A percentile compares a stretch with the other conserved stretches of the same genome.
Conservation (phyloP, 1,284 basidiomycete species). For the Peniophora sp. region DNA sequence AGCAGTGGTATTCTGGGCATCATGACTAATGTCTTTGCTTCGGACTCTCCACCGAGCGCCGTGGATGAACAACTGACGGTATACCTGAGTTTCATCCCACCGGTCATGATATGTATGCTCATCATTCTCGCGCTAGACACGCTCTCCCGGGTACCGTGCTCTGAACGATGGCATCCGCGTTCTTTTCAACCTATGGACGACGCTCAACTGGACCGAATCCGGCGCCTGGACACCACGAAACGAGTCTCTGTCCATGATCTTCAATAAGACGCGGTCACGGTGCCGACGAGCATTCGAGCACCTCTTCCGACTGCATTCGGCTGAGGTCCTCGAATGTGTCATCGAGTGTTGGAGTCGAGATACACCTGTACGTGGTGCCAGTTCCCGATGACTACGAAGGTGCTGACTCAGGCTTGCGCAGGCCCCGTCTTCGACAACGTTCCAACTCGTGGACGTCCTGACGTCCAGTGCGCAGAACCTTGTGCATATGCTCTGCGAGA, state of each 20-base stretch:
- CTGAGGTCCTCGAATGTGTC: slow-evolving; percentile 77
- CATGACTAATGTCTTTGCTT: slow-evolving; percentile 73
- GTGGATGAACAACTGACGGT: slow-evolving; percentile 54
- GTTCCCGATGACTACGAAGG: slow-evolving; percentile 1
- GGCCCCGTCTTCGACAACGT: slow-evolving; percentile 41
- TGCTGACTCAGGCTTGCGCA: slow-evolving; percentile 10
- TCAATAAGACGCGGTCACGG: slow-evolving; percentile 54
- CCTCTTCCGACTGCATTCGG: slow-evolving; percentile 74
- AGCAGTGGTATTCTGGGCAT: slow-evolving; percentile 65
- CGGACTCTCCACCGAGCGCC: slow-evolving; percentile 38
- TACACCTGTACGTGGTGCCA: slow-evolving; percentile 29
- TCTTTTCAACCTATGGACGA: slow-evolving; percentile 65
- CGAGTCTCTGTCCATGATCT: slow-evolving; percentile 61
- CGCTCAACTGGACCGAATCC: slow-evolving; percentile 40
- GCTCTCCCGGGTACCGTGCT: slow-evolving; percentile 62
- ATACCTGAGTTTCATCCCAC: slow-evolving; percentile 7
- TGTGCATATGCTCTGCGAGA: slow-evolving; percentile 87
- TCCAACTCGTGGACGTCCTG: slow-evolving; percentile 80
- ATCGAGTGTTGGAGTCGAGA: slow-evolving; percentile 73
- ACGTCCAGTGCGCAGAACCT: slow-evolving; percentile 83
- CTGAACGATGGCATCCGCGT: slow-evolving; percentile 67
- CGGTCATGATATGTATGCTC: slow-evolving; percentile 5
- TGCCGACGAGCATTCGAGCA: slow-evolving; percentile 79
- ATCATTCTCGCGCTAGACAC: slow-evolving; percentile 33
- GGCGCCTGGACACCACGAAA: slow-evolving; percentile 44